Evolutionary conservation across 768 basidiomycete genomes (phyloP).

Genomic region (Pleurotus citrinopileatus): DNA sequence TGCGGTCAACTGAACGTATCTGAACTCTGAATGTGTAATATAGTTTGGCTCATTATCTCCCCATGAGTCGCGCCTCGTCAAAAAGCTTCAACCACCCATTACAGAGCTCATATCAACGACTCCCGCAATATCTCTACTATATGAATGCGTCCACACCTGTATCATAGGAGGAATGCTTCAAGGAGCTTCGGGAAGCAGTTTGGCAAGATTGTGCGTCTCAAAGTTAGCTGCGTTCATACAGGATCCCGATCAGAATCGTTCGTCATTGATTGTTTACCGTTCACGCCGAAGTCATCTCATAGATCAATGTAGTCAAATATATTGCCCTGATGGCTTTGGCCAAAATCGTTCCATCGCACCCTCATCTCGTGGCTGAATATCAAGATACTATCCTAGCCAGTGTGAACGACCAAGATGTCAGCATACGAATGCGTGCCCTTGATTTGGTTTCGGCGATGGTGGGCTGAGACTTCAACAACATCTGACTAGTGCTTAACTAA

Average conservation of each 20-base stretch:
- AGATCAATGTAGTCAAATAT: slow-evolving; percentile 77
- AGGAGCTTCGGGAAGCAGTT: slow-evolving; percentile 66
- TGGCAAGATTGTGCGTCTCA: slow-evolving; percentile 87
- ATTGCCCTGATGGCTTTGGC: slow-evolving; percentile 93
- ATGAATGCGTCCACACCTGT: slow-evolving; percentile 98
- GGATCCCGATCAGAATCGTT: slow-evolving; percentile 94
- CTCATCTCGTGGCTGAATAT: slow-evolving; percentile 86
- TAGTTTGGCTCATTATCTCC: slow-evolving; percentile 95
- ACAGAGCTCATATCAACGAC: slow-evolving; percentile 96
- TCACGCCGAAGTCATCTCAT: slow-evolving; percentile 11
- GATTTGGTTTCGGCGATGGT: slow-evolving; percentile 96
- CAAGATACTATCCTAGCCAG: slow-evolving; percentile 89
- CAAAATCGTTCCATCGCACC: slow-evolving; percentile 92
- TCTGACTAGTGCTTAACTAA: slow-evolving; percentile 4
- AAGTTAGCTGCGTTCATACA: slow-evolving; percentile 91
- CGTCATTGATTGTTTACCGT: slow-evolving; percentile 28
- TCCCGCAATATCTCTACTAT: slow-evolving; percentile 90
- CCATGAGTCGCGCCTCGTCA: slow-evolving; percentile 88
- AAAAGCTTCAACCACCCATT: slow-evolving; percentile 91
- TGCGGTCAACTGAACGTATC: neutral
- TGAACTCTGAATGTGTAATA: slow-evolving; percentile 10
- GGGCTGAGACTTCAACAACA: slow-evolving; percentile 16
- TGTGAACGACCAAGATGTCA: slow-evolving; percentile 90
- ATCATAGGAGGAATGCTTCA: slow-evolving; percentile 97
- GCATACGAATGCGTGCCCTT: slow-evolving; percentile 93